A percentile compares a stretch with the other conserved stretches of the same genome.
Evolutionary conservation across 2,329 filamentous ascomycete genomes (phyloP).

Genomic region (Hypomyces perniciosus): DNA sequence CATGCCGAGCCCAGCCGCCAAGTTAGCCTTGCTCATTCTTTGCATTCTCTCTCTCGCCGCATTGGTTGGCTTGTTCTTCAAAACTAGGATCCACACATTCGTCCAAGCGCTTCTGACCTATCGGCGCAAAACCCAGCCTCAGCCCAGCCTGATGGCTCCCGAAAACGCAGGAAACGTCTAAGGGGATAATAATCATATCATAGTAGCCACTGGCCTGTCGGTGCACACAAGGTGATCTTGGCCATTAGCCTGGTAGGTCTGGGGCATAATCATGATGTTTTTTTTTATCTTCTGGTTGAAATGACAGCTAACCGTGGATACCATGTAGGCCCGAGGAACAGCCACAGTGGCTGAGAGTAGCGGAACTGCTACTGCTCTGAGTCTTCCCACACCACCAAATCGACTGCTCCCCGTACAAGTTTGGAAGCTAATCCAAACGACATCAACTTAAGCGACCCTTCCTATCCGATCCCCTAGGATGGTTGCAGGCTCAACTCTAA

Average conservation of each 20-base stretch:
- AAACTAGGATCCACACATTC: conserved; percentile 25
- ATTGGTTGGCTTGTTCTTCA: conserved; percentile 25
- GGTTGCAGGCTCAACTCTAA: conserved; percentile 26
- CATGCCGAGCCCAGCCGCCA: conserved; percentile 24
- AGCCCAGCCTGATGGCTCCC: background rate
- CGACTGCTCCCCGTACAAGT: no score
- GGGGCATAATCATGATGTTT: no score
- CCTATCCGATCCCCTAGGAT: conserved; percentile 16
- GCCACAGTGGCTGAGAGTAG: background rate
- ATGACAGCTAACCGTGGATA: no score
- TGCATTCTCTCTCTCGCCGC: conserved; percentile 24
- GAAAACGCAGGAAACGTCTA: background rate
- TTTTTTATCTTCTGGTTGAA: no score
- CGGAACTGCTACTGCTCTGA: no score
- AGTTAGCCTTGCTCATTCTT: conserved; percentile 9
- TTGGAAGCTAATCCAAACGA: background rate
- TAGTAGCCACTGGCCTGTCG: no score
- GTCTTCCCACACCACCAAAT: no score
- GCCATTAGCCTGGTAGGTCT: no score
- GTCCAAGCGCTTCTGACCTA: conserved; percentile 20
- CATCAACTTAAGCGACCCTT: background rate
- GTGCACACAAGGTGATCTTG: no score
- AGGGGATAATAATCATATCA: background rate
- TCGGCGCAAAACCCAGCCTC: conserved; percentile 2
- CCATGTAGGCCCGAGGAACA: background rate